Evolutionary conservation across 495 filamentous ascomycete genomes (phyloP).

Genomic region (Aspergillus funiculosus): DNA sequence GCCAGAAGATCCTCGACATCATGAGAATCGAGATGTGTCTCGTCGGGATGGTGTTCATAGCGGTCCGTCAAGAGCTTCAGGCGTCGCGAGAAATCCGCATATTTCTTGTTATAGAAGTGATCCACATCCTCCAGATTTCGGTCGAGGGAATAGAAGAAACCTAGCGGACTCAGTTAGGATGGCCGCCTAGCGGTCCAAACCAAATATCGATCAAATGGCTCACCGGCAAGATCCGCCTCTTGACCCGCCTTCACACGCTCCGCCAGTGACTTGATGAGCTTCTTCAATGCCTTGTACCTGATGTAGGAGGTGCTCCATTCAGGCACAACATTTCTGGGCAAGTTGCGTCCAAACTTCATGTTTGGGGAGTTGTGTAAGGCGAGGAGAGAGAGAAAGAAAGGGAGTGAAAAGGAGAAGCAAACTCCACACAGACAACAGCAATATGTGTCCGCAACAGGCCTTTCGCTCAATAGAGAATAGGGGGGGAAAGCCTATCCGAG

Average conservation of each 20-base stretch:
- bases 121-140: slow-evolving; percentile 95
- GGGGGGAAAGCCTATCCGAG: too few relatives aligned
- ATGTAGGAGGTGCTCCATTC: slow-evolving; percentile 94
- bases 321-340: slow-evolving; percentile 89
- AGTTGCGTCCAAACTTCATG: slow-evolving; percentile 82
- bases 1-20: slow-evolving; percentile 85
- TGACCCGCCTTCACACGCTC: slow-evolving; percentile 58
- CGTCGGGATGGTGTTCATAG: slow-evolving; percentile 59
- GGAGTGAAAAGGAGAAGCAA: too few relatives aligned
- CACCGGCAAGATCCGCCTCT: slow-evolving; percentile 73
- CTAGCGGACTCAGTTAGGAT: slow-evolving; percentile 44
- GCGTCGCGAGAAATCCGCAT: slow-evolving; percentile 71
- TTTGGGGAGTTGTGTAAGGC: slow-evolving; percentile 15
- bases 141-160: slow-evolving; percentile 91
- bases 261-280: slow-evolving; percentile 76
- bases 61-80: slow-evolving; percentile 78
- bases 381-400: too few relatives aligned
- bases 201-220: slow-evolving; percentile 22
- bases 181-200: slow-evolving; percentile 10
- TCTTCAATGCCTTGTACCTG: slow-evolving; percentile 93
- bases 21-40: slow-evolving; percentile 56
- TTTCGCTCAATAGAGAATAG: background rate
- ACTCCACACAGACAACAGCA: background rate
- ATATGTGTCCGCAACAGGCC: background rate
- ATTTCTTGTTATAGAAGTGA: slow-evolving; percentile 92